A percentile compares a stretch with the other conserved stretches of the same genome.
phyloP scores from a whole-genome alignment of 2,329 filamentous ascomycete species.

The Colletotrichum sp. region DNA sequence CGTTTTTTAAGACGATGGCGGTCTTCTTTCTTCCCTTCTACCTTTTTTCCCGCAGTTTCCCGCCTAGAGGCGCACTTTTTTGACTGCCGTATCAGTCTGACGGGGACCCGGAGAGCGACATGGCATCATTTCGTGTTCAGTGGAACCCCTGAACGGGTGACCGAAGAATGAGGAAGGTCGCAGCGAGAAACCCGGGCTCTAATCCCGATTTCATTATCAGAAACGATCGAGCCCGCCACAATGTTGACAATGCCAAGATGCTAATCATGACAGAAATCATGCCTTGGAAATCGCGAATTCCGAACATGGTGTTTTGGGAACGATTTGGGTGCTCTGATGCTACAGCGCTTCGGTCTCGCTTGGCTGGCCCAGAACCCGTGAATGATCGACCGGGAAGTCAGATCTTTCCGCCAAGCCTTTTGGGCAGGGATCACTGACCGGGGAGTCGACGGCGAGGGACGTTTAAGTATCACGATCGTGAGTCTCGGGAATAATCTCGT shows the following conservation, averaged over 20 bases:
- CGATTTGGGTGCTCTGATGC: background rate
- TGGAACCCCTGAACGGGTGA: background rate
- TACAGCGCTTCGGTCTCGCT: background rate
- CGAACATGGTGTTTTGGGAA: background rate
- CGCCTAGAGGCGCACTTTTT: too few relatives aligned
- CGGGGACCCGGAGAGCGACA: background rate
- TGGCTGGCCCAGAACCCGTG: background rate
- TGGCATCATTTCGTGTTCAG: background rate
- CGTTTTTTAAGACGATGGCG: background rate
- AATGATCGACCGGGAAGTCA: background rate
- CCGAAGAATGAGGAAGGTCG: conserved; percentile 12
- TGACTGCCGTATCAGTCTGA: too few relatives aligned
- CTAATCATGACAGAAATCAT: background rate
- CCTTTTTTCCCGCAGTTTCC: too few relatives aligned
- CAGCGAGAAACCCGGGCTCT: background rate
- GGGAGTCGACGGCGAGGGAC: background rate
- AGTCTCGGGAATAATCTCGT: background rate
- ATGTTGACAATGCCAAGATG: background rate
- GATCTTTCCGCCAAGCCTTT: background rate
- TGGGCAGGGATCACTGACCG: background rate
- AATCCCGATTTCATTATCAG: background rate
- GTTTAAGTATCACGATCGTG: background rate
- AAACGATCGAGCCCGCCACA: background rate
- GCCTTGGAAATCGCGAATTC: background rate
- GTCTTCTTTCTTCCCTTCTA: background rate